Conservation (phyloP, 148 eudicot genomes). For the Rhododendron mucronatum region DNA sequence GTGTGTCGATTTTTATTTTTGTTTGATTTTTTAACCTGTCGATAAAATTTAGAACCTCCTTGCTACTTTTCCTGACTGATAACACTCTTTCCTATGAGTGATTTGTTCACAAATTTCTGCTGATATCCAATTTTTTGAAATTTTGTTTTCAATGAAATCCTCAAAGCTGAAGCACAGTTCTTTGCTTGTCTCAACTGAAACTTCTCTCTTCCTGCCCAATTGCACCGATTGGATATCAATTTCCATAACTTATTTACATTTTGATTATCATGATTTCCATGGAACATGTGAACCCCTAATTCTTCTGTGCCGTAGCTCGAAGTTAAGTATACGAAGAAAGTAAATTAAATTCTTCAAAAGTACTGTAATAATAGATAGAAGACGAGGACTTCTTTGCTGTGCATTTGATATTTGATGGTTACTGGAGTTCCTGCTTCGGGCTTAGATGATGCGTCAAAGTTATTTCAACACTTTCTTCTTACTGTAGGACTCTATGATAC, state of each 20-base stretch:
- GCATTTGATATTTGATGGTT: background rate
- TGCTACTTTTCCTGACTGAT: background rate
- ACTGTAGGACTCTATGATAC: conserved; percentile 85
- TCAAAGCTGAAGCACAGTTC: background rate
- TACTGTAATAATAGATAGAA: background rate
- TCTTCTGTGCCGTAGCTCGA: background rate
- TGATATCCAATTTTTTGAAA: background rate
- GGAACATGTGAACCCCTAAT: background rate
- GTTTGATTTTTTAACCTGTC: background rate
- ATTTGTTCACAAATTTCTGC: background rate
- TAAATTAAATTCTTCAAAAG: background rate
- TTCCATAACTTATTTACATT: background rate
- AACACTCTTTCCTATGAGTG: background rate
- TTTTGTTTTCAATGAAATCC: background rate
- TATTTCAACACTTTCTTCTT: background rate
- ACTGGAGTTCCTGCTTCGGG: background rate
- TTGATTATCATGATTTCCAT: background rate
- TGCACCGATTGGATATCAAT: background rate
- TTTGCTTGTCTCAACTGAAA: background rate
- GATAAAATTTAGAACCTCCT: background rate
- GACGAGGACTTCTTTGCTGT: background rate
- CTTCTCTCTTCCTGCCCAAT: background rate
- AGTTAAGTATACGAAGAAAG: background rate
- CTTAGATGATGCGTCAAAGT: background rate
- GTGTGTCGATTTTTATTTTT: conserved; percentile 27